These are phyloP conservation scores for Inonotus hispidus DNA, from an alignment of 1,284 basidiomycete species.

Conservation along the genomic window DNA sequence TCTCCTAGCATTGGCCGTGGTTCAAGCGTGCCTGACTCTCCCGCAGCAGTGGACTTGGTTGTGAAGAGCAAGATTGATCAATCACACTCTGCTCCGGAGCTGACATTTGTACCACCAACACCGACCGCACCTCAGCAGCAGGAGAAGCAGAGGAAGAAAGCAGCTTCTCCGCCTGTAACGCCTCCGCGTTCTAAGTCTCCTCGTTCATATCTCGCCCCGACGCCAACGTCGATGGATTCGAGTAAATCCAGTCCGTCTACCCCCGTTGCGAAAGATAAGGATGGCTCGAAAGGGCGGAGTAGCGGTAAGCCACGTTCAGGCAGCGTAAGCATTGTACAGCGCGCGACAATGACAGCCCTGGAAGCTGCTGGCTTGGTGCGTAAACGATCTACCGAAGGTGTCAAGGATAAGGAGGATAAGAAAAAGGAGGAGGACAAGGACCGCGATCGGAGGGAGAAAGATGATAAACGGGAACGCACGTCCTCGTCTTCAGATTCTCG, in stretches of 20 bases:
- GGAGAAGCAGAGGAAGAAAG: conserved; percentile 24
- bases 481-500: conserved; percentile 47
- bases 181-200: conserved; percentile 52
- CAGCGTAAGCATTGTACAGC: conserved; percentile 90
- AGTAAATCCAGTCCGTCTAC: conserved; percentile 59
- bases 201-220: conserved; percentile 49
- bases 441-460: conserved; percentile 35
- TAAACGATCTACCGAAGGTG: conserved; percentile 72
- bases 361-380: conserved; percentile 75
- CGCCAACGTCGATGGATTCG: conserved; percentile 47
- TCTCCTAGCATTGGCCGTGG: not conserved
- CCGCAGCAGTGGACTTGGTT: conserved; percentile 25
- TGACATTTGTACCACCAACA: conserved; percentile 69
- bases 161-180: conserved; percentile 29
- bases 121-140: conserved; percentile 41
- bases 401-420: conserved; percentile 52
- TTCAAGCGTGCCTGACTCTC: not conserved
- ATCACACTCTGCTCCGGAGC: conserved; percentile 42
- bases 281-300: conserved; percentile 43
- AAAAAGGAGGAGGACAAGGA: conserved; percentile 35
- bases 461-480: conserved; percentile 35
- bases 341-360: conserved; percentile 78
- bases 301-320: conserved; percentile 63
- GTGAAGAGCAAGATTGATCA: conserved; percentile 14
- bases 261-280: conserved; percentile 49